Percentiles rank a stretch among this genome's conserved stretches.
Evolutionary conservation across 2,329 filamentous ascomycete genomes (phyloP).

Genomic region (Arthroderma uncinatum): DNA sequence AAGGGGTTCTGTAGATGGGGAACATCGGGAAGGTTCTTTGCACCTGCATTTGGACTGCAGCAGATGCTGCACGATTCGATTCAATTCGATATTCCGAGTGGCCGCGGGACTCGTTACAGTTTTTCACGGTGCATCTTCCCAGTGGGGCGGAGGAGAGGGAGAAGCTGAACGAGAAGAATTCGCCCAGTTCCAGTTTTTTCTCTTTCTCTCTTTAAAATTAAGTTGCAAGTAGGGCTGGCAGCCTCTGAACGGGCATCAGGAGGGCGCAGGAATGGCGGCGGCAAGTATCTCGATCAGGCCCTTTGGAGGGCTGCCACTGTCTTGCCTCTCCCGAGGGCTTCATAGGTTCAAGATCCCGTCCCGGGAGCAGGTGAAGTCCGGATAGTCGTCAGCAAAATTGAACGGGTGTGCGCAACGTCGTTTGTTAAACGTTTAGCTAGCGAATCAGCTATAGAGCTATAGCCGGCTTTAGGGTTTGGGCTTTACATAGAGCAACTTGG

Average conservation of each 20-base stretch:
- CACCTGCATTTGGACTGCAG: background rate
- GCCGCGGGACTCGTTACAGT: background rate
- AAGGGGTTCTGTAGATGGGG: background rate
- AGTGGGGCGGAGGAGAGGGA: too few relatives aligned
- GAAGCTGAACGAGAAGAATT: too few relatives aligned
- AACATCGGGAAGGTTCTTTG: background rate
- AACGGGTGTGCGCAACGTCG: background rate
- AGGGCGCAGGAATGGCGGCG: too few relatives aligned
- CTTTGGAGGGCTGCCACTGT: background rate
- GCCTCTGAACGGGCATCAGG: too few relatives aligned
- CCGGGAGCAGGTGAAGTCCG: background rate
- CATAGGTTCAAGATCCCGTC: background rate
- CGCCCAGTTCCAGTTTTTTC: background rate
- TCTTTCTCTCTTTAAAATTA: too few relatives aligned
- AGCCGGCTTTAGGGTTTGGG: background rate
- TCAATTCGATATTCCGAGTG: conserved; percentile 1
- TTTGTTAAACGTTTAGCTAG: background rate
- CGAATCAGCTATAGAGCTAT: background rate
- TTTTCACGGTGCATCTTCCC: background rate
- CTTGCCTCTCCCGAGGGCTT: background rate
- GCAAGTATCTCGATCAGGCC: background rate
- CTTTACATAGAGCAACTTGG: background rate
- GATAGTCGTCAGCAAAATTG: background rate
- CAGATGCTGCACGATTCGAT: conserved; percentile 1
- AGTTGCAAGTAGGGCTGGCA: too few relatives aligned